phyloP scores from a whole-genome alignment of 148 eudicot genomes.

The Talinum fruticosum region DNA sequence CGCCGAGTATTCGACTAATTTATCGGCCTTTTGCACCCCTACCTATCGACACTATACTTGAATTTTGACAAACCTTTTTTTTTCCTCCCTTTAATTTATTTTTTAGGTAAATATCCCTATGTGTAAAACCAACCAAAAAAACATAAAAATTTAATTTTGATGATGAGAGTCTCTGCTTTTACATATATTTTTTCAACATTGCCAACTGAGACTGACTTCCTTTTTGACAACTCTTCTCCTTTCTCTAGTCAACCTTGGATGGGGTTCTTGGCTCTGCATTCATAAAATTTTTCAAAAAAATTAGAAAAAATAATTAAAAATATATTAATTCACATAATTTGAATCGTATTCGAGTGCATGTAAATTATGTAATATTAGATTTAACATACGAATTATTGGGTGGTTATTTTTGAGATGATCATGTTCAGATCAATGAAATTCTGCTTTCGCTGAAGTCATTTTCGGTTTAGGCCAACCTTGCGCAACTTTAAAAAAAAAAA shows the following conservation, averaged over 20 bases:
- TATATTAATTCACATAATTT: background rate
- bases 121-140: conserved; percentile 5
- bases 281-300: conserved; percentile 8
- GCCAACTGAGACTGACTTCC: background rate
- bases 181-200: background rate
- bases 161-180: background rate
- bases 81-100: background rate
- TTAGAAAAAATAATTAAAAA: background rate
- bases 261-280: conserved; percentile 39
- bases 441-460: no score
- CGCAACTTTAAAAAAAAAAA: no score
- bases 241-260: conserved; percentile 12
- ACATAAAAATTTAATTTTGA: background rate
- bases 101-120: background rate
- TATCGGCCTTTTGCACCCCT: conserved; percentile 4
- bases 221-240: background rate
- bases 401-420: no score
- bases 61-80: background rate
- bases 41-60: conserved; percentile 8
- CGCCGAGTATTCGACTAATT: background rate
- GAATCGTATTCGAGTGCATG: no score
- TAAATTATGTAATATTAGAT: no score
- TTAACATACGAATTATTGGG: no score
- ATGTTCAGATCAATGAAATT: no score
- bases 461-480: no score